phyloP scores from a whole-genome alignment of 73 alveolate genomes.

The Blepharisma japonicum region DNA sequence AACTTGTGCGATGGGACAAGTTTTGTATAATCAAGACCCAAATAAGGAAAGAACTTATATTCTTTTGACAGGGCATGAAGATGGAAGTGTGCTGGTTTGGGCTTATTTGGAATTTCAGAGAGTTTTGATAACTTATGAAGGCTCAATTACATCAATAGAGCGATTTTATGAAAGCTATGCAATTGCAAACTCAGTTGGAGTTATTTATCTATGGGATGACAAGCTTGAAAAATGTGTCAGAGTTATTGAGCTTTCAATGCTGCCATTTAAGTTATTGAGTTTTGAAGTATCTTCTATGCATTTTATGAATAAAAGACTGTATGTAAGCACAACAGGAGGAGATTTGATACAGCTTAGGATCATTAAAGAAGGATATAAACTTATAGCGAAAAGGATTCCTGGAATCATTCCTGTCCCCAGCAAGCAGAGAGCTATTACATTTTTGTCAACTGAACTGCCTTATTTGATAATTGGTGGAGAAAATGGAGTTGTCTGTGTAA shows the following conservation, averaged over 20 bases:
- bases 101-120: constrained; percentile 44
- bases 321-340: constrained; percentile 72
- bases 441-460: constrained; percentile 59
- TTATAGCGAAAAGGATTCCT: constrained; percentile 59
- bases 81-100: constrained; percentile 65
- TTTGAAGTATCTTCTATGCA: constrained; percentile 61
- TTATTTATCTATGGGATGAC: constrained; percentile 72
- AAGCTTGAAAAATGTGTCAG: constrained; percentile 51
- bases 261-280: constrained; percentile 68
- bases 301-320: constrained; percentile 57
- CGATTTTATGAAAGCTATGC: constrained; percentile 59
- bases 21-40: neutral
- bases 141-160: constrained; percentile 50
- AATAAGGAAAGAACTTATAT: constrained; percentile 30
- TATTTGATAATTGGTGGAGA: constrained; percentile 74
- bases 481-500: constrained; percentile 65
- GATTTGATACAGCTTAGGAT: constrained; percentile 72
- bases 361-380: constrained; percentile 44
- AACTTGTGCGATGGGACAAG: constrained; percentile 22
- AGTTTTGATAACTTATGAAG: constrained; percentile 46
- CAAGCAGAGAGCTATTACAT: constrained; percentile 52
- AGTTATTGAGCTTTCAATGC: constrained; percentile 57
- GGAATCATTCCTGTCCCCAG: constrained; percentile 70
- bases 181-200: constrained; percentile 68
- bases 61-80: constrained; percentile 68